Evolutionary conservation across 768 basidiomycete species (phyloP), one percentile per base, ranked within the genome.

Genomic region (Lanmaoa rubissima): DNA sequence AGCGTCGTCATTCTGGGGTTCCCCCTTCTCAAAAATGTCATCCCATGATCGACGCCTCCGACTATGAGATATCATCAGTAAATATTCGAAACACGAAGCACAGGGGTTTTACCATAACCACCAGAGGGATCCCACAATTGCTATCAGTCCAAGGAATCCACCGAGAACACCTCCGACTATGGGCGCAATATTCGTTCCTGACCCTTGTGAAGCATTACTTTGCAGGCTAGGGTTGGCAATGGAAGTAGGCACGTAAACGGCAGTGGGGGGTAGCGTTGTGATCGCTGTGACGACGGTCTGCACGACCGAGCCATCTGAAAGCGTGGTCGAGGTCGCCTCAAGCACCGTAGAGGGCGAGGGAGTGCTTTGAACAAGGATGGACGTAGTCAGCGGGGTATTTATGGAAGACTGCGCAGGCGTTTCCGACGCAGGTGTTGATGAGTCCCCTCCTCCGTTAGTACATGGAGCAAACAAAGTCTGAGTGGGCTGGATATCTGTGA

Each of bases 101-200:
- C 55, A 48, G 51, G 32, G 10, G 53, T 24, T 65, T 76, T 67
- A 83, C 84, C 82, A 71, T 51, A 83, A 61, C 66, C 75, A 79
- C 81, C 81, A 83, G 39, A 82, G 64, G 24, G 75, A 61, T 14
- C 71, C 71, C 0, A 78, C 80, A 5, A 84, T 62, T 2, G 65
- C 74, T 17, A 82, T 61, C 38, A 82, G 65, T 21, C 79, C 81
- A 56, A 84, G 70, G 63, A 84, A 78, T 12, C 83, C 83, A 16
- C 82, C 83, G 6, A 83, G 65, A 8, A 76, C 77, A 35, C 83
- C 81, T 14, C 83, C 83, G 17, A 84, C 69, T 57, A 84, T 80
- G 12, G 82, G 75, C 2, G 70, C 79, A 5, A 82, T 51, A 48
- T 76, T 62, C 9, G 69, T 61, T 5, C 73, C 59, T 41, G 63